Conservation (phyloP, 2,329 filamentous ascomycete genomes). For the Colletotrichum sojae region DNA sequence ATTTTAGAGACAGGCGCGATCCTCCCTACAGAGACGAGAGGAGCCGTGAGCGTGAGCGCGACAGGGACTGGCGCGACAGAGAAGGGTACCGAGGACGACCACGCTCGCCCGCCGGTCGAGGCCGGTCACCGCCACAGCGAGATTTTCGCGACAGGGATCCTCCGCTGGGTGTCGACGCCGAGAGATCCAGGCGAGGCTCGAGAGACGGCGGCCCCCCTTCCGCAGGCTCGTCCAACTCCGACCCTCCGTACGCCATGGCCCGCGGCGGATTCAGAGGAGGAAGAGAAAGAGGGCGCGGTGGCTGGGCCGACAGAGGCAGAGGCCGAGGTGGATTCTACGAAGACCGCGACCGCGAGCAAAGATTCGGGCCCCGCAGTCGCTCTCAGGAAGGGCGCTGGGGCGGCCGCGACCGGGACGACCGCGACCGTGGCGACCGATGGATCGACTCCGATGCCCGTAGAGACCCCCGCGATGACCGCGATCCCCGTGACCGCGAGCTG, state of each 20-base stretch:
- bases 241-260: slow-evolving; percentile 70
- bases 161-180: slow-evolving; percentile 75
- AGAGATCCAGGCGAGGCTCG: slow-evolving; percentile 77
- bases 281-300: slow-evolving; percentile 67
- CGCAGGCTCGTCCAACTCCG: slow-evolving; percentile 79
- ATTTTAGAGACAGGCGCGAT: slow-evolving; percentile 65
- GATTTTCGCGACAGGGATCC: slow-evolving; percentile 72
- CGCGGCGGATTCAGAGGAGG: slow-evolving; percentile 68
- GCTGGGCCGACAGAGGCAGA: slow-evolving; percentile 62
- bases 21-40: slow-evolving; percentile 70
- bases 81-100: slow-evolving; percentile 70
- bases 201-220: slow-evolving; percentile 79
- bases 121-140: slow-evolving; percentile 75
- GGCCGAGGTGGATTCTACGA: slow-evolving; percentile 68
- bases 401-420: slow-evolving; percentile 67
- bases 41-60: slow-evolving; percentile 71
- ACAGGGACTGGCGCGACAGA: slow-evolving; percentile 64
- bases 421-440: slow-evolving; percentile 62
- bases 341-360: slow-evolving; percentile 65
- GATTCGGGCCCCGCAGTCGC: slow-evolving; percentile 74
- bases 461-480: slow-evolving; percentile 64
- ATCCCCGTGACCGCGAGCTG: slow-evolving; percentile 61
- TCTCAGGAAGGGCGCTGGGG: slow-evolving; percentile 75
- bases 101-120: slow-evolving; percentile 72
- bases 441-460: slow-evolving; percentile 57